phyloP scores from a whole-genome alignment of 345 rosid genomes.

The Gossypium stocksii region DNA sequence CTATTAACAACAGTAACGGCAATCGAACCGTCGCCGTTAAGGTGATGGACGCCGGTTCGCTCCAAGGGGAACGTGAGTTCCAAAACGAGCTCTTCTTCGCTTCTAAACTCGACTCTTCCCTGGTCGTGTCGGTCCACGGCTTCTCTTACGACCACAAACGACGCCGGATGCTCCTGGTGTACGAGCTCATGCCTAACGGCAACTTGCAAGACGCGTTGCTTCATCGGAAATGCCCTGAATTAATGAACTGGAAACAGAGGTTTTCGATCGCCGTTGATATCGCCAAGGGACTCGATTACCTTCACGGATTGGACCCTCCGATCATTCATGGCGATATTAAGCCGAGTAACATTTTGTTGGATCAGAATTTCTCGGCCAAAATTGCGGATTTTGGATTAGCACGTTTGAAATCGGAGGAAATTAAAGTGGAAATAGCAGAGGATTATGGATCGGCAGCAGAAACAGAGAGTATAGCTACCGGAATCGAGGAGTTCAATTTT shows the following conservation, averaged over 20 bases:
- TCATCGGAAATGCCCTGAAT: slow-evolving; percentile 58
- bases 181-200: slow-evolving; percentile 81
- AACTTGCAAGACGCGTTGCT: slow-evolving; percentile 85
- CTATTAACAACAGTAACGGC: slow-evolving; percentile 16
- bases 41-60: slow-evolving; percentile 87
- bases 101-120: slow-evolving; percentile 55
- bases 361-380: slow-evolving; percentile 61
- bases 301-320: slow-evolving; percentile 65
- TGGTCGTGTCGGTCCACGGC: slow-evolving; percentile 63
- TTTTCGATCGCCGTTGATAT: slow-evolving; percentile 51
- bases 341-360: slow-evolving; percentile 78
- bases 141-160: slow-evolving; percentile 68
- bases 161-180: slow-evolving; percentile 60
- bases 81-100: slow-evolving; percentile 86
- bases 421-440: slow-evolving; percentile 36
- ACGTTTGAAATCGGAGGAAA: slow-evolving; percentile 50
- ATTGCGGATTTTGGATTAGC: slow-evolving; percentile 89
- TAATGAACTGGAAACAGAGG: slow-evolving; percentile 61
- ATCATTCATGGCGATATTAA: slow-evolving; percentile 88
- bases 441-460: slow-evolving; percentile 66
- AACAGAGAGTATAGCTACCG: slow-evolving; percentile 72
- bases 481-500: slow-evolving; percentile 53
- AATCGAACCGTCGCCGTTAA: slow-evolving; percentile 62
- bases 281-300: slow-evolving; percentile 67
- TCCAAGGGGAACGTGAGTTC: slow-evolving; percentile 93